Percentiles rank a stretch among this genome's conserved stretches.
These are phyloP conservation scores for Aureobasidium sp. DNA, from an alignment of 2,329 filamentous ascomycete genomes.

Conservation along the genomic window DNA sequence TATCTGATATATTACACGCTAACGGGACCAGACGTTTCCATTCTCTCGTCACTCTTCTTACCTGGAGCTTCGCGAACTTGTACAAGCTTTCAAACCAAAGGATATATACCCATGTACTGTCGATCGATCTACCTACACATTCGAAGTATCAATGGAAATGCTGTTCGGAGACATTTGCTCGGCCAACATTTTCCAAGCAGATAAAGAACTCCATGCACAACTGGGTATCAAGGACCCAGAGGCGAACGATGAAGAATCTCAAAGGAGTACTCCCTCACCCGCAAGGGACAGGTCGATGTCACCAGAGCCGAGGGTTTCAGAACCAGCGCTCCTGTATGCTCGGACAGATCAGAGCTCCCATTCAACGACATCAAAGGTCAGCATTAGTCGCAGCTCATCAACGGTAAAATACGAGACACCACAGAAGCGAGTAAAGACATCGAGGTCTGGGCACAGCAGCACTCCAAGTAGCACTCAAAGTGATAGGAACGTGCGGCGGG, in stretches of 20 bases:
- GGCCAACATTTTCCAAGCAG: slow-evolving; percentile 43
- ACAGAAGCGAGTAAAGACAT: not conserved
- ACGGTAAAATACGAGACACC: not conserved
- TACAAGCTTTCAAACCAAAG: slow-evolving; percentile 58
- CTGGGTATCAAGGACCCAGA: not conserved
- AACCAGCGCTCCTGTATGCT: not conserved
- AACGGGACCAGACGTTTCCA: slow-evolving; percentile 50
- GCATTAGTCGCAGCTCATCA: not conserved
- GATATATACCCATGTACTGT: slow-evolving; percentile 78
- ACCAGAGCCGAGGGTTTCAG: not conserved
- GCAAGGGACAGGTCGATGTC: not conserved
- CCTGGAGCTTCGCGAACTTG: slow-evolving; percentile 63
- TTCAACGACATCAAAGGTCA: not conserved
- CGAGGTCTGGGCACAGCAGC: slow-evolving; percentile 2
- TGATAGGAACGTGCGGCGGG: slow-evolving; percentile 16
- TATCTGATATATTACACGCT: not conserved
- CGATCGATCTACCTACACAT: slow-evolving; percentile 54
- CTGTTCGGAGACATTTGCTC: slow-evolving; percentile 68
- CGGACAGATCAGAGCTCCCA: not conserved
- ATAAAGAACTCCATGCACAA: slow-evolving; percentile 12
- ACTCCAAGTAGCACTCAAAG: slow-evolving; percentile 13
- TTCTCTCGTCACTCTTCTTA: slow-evolving; percentile 90
- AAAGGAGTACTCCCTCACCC: not conserved
- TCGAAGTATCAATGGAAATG: slow-evolving; percentile 52
- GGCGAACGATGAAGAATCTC: not conserved